Base-by-base conservation (phyloP, 139 green algal species). In the Asterochloris erici region DNA sequence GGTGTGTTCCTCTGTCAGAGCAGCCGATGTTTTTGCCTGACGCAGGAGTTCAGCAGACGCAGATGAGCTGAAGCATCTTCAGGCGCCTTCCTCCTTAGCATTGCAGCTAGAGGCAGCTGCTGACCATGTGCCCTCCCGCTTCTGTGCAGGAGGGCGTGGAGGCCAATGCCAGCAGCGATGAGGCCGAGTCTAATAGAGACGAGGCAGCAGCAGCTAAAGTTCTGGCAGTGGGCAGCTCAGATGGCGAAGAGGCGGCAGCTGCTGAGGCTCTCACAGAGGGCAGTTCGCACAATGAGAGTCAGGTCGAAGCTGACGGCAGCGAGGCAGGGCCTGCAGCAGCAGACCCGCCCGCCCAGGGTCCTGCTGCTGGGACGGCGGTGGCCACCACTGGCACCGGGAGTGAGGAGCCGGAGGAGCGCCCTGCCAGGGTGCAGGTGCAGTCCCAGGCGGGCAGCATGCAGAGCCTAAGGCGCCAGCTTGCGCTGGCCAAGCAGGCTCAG, bases 381-480 rank as follows among this genome's bases (percentile, higher is more conserved):
- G 63, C n/a, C 38, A 54, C 38, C 38, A 54, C 38, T 54, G 27
- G 78, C 27, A 71, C 23, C 21, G 28, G 60, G 38, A 54, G 38
- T 54, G 38, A 54, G 38, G 38, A 54, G 38, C 38, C 38, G 2
- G 38, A 54, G 38, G 38, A 6, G 38, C 38, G 38, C 38, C 38
- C 38, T 77, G 73, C 38, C 24, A 29, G 24, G 38, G 73, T 61
- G 24, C 26, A 15, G 16, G 73, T 61, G 78, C 19, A 74, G 68
- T 66, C 82, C 60, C 27, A 73, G 38, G 62, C 73, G 60, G 73
- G 75, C 23, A 84, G 81, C 74, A 27, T 84, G 71, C 28, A 83
- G 19, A 83, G 81, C 70, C 81, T 92, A 13, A 90, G 87, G 74
- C 79, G 81, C 78, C 81, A 86, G 82, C 81, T 93, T 76, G 84